These are phyloP conservation scores for Hepatocystis sp. DNA, from an alignment of 169 alveolate genomes.

Conservation along the genomic window DNA sequence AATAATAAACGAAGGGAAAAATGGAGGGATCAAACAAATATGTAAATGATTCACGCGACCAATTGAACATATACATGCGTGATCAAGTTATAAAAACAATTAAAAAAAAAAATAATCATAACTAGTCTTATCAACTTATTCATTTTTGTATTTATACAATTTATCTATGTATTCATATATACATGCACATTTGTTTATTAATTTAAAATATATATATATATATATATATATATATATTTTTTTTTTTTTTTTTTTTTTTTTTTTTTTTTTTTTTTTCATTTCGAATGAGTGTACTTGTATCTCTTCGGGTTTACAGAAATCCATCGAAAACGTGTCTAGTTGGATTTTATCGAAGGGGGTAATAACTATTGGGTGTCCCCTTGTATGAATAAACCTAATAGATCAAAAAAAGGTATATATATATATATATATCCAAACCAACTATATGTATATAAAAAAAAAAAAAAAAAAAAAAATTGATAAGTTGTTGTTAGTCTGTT, in stretches of 20 bases:
- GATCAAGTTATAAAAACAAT: too few relatives aligned
- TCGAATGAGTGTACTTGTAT: too few relatives aligned
- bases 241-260: not conserved
- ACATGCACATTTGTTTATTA: not conserved
- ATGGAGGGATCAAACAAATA: too few relatives aligned
- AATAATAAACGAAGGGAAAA: too few relatives aligned
- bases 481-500: too few relatives aligned
- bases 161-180: too few relatives aligned
- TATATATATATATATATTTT: constrained; percentile 6
- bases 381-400: constrained; percentile 54
- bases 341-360: constrained; percentile 39
- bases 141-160: too few relatives aligned
- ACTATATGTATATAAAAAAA: not conserved
- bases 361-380: constrained; percentile 62
- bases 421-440: not conserved
- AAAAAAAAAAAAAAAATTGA: too few relatives aligned
- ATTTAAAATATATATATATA: not conserved
- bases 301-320: constrained; percentile 70
- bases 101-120: too few relatives aligned
- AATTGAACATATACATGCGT: too few relatives aligned
- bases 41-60: too few relatives aligned
- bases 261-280: constrained; percentile 6
- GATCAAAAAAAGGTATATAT: not conserved
- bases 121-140: too few relatives aligned
- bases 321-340: constrained; percentile 47